A percentile compares a stretch with the other conserved stretches of the same genome.
Conservation (phyloP, 768 basidiomycete species). For the Podaxis sp. region DNA sequence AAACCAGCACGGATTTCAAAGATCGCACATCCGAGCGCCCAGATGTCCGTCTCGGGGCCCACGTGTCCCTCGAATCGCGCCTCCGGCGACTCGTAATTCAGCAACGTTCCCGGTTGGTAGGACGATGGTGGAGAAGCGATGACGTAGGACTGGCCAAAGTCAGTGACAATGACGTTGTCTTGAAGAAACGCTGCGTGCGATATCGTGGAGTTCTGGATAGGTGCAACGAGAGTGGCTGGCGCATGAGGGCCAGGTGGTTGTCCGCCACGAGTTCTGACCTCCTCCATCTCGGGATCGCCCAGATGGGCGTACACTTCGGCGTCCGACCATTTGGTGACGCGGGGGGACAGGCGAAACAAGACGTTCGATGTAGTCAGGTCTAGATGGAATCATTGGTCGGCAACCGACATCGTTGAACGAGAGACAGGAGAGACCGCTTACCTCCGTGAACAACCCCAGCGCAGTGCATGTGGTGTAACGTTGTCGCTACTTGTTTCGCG, state of each 20-base stretch:
- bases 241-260: conserved; percentile 25
- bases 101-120: conserved; percentile 29
- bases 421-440: background rate
- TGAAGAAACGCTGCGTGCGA: conserved; percentile 23
- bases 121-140: conserved; percentile 21
- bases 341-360: conserved; percentile 26
- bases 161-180: conserved; percentile 29
- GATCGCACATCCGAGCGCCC: conserved; percentile 40
- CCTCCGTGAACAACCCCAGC: conserved; percentile 18
- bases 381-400: conserved; percentile 35
- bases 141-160: conserved; percentile 38
- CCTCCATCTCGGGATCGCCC: conserved; percentile 27
- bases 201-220: conserved; percentile 23
- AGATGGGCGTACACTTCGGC: conserved; percentile 28
- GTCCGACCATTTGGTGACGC: conserved; percentile 31
- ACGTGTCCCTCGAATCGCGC: conserved; percentile 28
- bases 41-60: conserved; percentile 32
- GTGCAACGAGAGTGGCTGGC: conserved; percentile 27
- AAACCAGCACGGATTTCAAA: conserved; percentile 42
- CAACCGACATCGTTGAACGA: background rate
- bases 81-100: conserved; percentile 36
- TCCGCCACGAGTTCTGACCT: conserved; percentile 14
- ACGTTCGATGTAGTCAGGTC: conserved; percentile 40
- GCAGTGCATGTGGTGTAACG: conserved; percentile 30
- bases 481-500: conserved; percentile 26